Percentiles rank a stretch among this genome's conserved stretches.
These are phyloP conservation scores for Bipolaris cookei DNA, from an alignment of 2,329 filamentous ascomycete species.

Conservation along the genomic window DNA sequence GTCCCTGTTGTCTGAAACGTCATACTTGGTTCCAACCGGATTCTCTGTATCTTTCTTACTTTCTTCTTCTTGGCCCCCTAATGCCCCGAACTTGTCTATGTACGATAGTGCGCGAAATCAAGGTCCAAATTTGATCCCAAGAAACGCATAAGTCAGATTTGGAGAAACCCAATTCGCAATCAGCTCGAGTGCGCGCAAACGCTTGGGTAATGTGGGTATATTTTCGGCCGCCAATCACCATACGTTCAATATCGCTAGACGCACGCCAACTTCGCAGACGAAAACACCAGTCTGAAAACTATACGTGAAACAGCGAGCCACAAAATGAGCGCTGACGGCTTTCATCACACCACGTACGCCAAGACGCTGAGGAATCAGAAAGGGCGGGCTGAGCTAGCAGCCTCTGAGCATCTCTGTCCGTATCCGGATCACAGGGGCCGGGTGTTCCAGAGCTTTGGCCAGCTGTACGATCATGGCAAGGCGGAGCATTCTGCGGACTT, in stretches of 20 bases:
- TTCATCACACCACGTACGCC: slow-evolving; percentile 36
- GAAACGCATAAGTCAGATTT: not conserved
- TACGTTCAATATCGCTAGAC: not conserved
- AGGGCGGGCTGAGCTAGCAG: slow-evolving; percentile 7
- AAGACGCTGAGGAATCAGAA: slow-evolving; percentile 36
- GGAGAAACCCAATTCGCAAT: not conserved
- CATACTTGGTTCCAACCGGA: not conserved
- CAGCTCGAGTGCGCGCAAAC: not conserved
- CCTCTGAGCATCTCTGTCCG: slow-evolving; percentile 35
- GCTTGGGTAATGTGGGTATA: not conserved
- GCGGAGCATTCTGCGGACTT: slow-evolving; percentile 35
- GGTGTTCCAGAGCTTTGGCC: slow-evolving; percentile 38
- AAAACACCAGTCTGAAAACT: not conserved
- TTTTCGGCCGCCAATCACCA: not conserved
- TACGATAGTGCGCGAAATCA: not conserved
- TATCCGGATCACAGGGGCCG: slow-evolving; percentile 35
- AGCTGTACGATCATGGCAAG: slow-evolving; percentile 36
- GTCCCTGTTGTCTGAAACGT: not conserved
- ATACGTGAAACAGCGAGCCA: slow-evolving; percentile 1
- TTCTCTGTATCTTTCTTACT: not conserved
- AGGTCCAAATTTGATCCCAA: too few species aligned
- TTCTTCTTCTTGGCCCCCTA: not conserved
- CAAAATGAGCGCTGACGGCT: slow-evolving; percentile 29
- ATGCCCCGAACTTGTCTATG: not conserved
- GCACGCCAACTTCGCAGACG: not conserved